A percentile compares a stretch with the other conserved stretches of the same genome.
Conservation (phyloP, 441 rosid genomes). For the Populus trichocarpa region DNA sequence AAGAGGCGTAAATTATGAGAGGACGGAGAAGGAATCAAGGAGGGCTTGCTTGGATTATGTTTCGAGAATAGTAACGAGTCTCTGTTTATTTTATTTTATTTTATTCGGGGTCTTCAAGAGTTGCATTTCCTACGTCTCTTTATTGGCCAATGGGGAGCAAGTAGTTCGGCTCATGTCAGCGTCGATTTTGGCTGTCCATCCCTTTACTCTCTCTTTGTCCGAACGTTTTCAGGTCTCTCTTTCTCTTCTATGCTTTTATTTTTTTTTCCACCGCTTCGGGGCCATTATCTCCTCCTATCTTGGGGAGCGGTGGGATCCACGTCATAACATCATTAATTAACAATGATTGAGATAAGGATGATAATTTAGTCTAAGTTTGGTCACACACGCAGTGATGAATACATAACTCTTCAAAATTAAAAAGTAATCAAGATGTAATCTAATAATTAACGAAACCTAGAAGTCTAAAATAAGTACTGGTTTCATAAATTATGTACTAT, state of each 20-base stretch:
- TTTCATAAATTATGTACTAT: too few species aligned
- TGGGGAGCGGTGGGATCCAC: conserved; percentile 35
- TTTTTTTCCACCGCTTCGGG: neutral
- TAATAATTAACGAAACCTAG: too few species aligned
- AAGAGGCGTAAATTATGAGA: conserved; percentile 30
- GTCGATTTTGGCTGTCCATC: conserved; percentile 20
- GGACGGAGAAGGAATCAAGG: conserved; percentile 9
- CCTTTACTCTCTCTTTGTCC: too few species aligned
- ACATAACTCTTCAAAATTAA: too few species aligned
- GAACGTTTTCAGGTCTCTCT: neutral
- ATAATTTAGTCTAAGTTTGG: too few species aligned
- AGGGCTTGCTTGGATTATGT: neutral
- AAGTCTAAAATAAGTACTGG: too few species aligned
- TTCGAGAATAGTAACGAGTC: too few species aligned
- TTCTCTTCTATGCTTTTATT: neutral
- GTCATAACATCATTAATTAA: neutral
- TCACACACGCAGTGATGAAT: too few species aligned
- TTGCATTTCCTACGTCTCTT: conserved; percentile 27
- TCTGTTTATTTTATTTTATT: neutral
- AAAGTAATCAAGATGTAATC: too few species aligned
- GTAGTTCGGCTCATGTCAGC: conserved; percentile 39
- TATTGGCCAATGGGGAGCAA: conserved; percentile 9
- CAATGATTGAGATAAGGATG: neutral
- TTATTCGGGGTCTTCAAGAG: neutral
- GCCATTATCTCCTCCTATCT: conserved; percentile 21